Percentiles rank a stretch among this genome's conserved stretches.
Evolutionary conservation across 139 green algal genomes (phyloP).

Genomic region (Haematococcus lacustris): DNA sequence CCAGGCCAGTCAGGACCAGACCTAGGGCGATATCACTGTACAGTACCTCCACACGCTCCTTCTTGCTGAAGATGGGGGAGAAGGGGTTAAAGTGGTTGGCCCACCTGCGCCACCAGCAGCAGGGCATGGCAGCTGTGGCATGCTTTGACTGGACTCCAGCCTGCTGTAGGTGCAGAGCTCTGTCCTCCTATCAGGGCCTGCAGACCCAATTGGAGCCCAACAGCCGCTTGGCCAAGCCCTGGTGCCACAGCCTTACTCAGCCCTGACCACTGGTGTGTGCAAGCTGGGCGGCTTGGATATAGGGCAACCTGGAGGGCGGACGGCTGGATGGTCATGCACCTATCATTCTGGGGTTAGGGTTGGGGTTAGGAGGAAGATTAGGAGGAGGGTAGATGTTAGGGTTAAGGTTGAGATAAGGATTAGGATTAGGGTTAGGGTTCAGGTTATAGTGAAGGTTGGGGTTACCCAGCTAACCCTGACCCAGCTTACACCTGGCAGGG

Average conservation of each 20-base stretch:
- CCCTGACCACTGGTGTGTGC: neutral
- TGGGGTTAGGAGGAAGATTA: no score
- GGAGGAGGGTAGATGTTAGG: no score
- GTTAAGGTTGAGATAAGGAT: no score
- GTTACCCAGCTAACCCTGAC: neutral
- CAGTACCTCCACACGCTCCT: conserved; percentile 63
- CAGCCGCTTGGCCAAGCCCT: no score
- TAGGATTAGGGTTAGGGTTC: no score
- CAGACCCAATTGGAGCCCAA: no score
- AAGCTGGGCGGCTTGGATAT: no score
- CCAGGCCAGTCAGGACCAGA: conserved; percentile 45
- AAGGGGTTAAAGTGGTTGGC: conserved; percentile 84
- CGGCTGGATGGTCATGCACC: no score
- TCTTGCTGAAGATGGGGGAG: conserved; percentile 79
- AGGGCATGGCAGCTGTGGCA: neutral
- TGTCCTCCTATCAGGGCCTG: no score
- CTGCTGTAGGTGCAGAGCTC: neutral
- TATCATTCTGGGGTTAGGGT: no score
- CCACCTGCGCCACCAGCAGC: conserved; percentile 13
- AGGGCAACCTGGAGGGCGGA: no score
- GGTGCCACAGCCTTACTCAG: neutral
- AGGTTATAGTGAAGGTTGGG: neutral
- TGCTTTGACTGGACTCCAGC: neutral
- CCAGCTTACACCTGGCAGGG: neutral
- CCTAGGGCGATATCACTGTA: conserved; percentile 50